Percentiles rank a stretch among this genome's conserved stretches.
Evolutionary conservation across 2,329 filamentous ascomycete genomes (phyloP).

Genomic region (Sphaceloma murrayae): DNA sequence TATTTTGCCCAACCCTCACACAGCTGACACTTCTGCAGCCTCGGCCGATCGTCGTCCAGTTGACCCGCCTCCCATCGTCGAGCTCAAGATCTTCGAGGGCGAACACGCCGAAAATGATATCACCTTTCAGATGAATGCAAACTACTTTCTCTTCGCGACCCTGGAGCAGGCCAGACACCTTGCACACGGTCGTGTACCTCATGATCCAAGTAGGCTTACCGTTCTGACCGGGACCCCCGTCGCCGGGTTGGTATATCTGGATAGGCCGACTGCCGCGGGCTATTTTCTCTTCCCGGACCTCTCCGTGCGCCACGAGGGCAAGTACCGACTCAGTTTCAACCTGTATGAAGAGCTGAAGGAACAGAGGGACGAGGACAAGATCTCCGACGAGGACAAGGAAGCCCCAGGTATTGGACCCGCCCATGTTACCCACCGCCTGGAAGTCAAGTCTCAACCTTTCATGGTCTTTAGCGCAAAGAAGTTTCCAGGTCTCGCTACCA

Average conservation of each 20-base stretch:
- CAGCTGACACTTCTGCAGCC: constrained; percentile 38
- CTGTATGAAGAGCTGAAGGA: constrained; percentile 92
- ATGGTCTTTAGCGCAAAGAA: constrained; percentile 95
- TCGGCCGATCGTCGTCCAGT: constrained; percentile 85
- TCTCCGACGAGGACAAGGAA: constrained; percentile 29
- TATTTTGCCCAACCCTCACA: constrained; percentile 16
- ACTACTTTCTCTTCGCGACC: constrained; percentile 94
- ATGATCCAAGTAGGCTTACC: constrained; percentile 56
- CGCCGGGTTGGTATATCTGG: constrained; percentile 90
- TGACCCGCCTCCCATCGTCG: constrained; percentile 88
- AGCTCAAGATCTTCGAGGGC: constrained; percentile 76
- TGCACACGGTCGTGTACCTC: constrained; percentile 66
- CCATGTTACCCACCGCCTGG: constrained; percentile 75
- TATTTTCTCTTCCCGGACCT: constrained; percentile 98
- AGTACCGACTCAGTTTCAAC: constrained; percentile 83
- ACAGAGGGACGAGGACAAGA: constrained; percentile 61
- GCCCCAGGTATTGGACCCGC: constrained; percentile 37
- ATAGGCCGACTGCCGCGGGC: constrained; percentile 67
- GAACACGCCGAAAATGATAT: constrained; percentile 41
- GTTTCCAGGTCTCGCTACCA: constrained; percentile 87
- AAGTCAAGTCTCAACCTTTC: constrained; percentile 81
- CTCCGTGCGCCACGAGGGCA: constrained; percentile 89
- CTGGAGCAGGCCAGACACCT: constrained; percentile 78
- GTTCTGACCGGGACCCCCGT: constrained; percentile 91
- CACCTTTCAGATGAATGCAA: constrained; percentile 88